These are phyloP conservation scores for Aspergillus cavernicola DNA, from an alignment of 495 filamentous ascomycete species.

Conservation along the genomic window DNA sequence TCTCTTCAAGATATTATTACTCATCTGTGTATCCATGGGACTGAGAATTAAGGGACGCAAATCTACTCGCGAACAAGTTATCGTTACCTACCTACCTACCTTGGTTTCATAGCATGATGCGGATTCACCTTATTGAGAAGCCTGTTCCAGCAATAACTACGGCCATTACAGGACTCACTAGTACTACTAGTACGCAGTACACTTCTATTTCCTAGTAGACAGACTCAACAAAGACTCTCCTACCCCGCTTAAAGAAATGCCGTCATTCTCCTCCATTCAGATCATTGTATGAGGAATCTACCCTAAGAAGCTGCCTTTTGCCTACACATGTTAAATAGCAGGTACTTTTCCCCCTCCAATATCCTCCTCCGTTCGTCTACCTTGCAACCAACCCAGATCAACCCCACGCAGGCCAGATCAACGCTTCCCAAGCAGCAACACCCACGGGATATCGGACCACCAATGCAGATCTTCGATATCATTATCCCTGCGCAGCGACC, in stretches of 20 bases:
- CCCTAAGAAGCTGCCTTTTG: too few relatives aligned
- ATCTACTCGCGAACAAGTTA: too few relatives aligned
- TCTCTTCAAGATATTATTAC: not conserved
- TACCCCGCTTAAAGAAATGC: not conserved
- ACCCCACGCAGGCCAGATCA: too few relatives aligned
- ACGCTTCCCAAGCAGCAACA: not conserved
- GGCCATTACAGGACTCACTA: too few relatives aligned
- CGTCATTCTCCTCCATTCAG: not conserved
- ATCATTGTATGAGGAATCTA: not conserved
- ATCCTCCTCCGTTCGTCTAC: too few relatives aligned
- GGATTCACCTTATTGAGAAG: not conserved
- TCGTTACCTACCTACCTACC: too few relatives aligned
- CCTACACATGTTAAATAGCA: constrained; percentile 7
- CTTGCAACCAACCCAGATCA: not conserved
- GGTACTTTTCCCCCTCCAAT: not conserved
- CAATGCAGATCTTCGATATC: constrained; percentile 24
- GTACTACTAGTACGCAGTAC: too few relatives aligned
- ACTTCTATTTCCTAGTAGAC: too few relatives aligned
- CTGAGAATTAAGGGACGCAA: too few relatives aligned
- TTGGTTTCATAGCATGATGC: too few relatives aligned
- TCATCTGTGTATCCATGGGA: too few relatives aligned
- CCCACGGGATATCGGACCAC: not conserved
- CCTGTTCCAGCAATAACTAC: not conserved
- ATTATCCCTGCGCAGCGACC: constrained; percentile 19
- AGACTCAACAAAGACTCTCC: too few relatives aligned